Conservation (phyloP, 1,284 basidiomycete species). For the Heterobasidion occidentale region DNA sequence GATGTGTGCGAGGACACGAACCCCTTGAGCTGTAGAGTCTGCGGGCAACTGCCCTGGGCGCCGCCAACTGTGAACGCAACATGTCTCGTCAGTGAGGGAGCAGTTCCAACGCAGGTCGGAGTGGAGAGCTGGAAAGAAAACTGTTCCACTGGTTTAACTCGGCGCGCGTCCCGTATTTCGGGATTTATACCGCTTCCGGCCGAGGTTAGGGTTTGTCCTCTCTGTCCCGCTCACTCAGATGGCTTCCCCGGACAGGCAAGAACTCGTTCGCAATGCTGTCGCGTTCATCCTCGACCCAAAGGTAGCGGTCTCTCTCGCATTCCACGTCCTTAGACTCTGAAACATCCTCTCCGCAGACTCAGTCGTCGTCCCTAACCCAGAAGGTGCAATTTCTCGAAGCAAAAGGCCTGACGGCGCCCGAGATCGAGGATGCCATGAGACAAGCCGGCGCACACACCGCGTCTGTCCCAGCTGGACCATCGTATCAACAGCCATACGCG, state of each 20-base stretch:
- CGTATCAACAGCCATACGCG: conserved; percentile 27
- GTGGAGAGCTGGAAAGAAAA: background rate
- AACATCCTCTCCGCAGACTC: conserved; percentile 36
- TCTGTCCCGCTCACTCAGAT: conserved; percentile 19
- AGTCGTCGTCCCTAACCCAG: conserved; percentile 74
- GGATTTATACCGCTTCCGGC: too few species aligned
- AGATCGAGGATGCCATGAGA: conserved; percentile 84
- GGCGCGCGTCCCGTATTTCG: background rate
- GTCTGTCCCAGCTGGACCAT: conserved; percentile 15
- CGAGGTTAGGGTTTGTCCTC: conserved; percentile 7
- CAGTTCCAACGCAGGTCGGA: background rate
- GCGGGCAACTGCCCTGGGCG: conserved; percentile 43
- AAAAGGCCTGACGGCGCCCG: conserved; percentile 78
- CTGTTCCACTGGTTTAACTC: background rate
- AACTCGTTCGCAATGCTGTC: conserved; percentile 75
- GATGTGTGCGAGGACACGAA: conserved; percentile 17
- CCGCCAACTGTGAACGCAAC: conserved; percentile 37
- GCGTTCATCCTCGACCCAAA: conserved; percentile 74
- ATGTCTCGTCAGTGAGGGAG: conserved; percentile 15
- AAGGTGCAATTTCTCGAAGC: conserved; percentile 91
- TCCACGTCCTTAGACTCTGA: background rate
- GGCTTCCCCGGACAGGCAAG: conserved; percentile 52
- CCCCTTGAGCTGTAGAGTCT: conserved; percentile 41
- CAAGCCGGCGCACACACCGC: conserved; percentile 38
- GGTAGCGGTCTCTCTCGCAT: conserved; percentile 26